Percentiles rank a stretch among this genome's conserved stretches.
These are phyloP conservation scores for Agrostemma githago DNA, from an alignment of 148 eudicot genomes.

Conservation along the genomic window DNA sequence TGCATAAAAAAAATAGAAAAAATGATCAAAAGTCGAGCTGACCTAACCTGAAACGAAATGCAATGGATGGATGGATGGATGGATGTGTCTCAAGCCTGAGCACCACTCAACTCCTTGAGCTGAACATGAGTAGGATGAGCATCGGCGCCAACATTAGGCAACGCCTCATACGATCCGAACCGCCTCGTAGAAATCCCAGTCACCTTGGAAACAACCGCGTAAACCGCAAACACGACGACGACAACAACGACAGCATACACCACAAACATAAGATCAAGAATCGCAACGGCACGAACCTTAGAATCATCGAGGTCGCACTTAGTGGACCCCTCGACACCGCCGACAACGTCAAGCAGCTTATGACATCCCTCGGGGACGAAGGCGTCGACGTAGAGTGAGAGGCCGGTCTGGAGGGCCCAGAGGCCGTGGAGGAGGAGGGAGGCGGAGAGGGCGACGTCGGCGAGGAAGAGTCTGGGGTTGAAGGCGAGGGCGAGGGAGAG, in stretches of 20 bases:
- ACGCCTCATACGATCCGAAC: constrained; percentile 65
- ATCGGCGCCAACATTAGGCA: constrained; percentile 43
- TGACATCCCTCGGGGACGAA: constrained; percentile 90
- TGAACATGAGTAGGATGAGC: constrained; percentile 69
- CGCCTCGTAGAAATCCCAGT: constrained; percentile 41
- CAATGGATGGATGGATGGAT: not conserved
- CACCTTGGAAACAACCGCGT: constrained; percentile 43
- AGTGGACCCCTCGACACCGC: constrained; percentile 80
- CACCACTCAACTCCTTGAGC: constrained; percentile 75
- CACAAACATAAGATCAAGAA: constrained; percentile 66
- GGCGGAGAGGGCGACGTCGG: constrained; percentile 51
- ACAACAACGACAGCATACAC: constrained; percentile 59
- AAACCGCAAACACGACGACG: constrained; percentile 42
- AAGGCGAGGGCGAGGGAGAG: constrained; percentile 50
- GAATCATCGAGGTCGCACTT: constrained; percentile 81
- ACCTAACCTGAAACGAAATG: not conserved
- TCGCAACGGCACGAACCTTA: constrained; percentile 60
- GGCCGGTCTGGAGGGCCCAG: constrained; percentile 69
- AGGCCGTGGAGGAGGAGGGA: constrained; percentile 60
- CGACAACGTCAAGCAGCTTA: constrained; percentile 61
- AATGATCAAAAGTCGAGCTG: not conserved
- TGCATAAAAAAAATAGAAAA: not conserved
- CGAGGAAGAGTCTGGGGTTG: constrained; percentile 52
- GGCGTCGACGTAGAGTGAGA: constrained; percentile 72
- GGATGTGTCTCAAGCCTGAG: constrained; percentile 53